These are phyloP conservation scores for Chaetomiaceae sp. DNA, from an alignment of 2,329 filamentous ascomycete species.

Conservation along the genomic window DNA sequence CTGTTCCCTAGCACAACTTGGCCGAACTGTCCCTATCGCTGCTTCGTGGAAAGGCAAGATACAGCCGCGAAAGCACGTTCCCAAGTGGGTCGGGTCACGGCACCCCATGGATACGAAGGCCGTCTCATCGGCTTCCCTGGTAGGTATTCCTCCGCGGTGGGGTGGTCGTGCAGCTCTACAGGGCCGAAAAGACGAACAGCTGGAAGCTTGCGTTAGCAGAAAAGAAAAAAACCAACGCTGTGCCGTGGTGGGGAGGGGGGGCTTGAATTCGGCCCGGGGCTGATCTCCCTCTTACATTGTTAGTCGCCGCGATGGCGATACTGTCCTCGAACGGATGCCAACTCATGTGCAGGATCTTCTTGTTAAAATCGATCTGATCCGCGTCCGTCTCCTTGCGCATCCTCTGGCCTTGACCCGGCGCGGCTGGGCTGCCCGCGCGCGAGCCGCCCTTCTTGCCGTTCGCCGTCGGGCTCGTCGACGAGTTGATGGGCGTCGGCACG, in stretches of 20 bases:
- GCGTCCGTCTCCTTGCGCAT: slow-evolving; percentile 99
- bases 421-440: slow-evolving; percentile 79
- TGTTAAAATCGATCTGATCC: slow-evolving; percentile 99
- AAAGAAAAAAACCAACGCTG: background rate
- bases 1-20: too few species aligned
- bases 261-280: background rate
- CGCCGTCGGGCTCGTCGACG: slow-evolving; percentile 63
- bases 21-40: too few species aligned
- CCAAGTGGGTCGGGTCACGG: too few species aligned
- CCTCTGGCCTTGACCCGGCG: slow-evolving; percentile 73
- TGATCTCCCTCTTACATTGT: slow-evolving; percentile 71
- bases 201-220: slow-evolving; percentile 22
- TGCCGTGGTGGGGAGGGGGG: too few species aligned
- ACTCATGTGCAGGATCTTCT: slow-evolving; percentile 99
- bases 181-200: slow-evolving; percentile 32
- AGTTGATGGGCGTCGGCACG: slow-evolving; percentile 93
- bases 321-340: slow-evolving; percentile 99
- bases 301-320: slow-evolving; percentile 97
- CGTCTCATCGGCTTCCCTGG: too few species aligned
- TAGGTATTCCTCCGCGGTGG: slow-evolving; percentile 2
- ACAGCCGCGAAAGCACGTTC: too few species aligned
- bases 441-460: slow-evolving; percentile 84
- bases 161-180: slow-evolving; percentile 18
- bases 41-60: too few species aligned
- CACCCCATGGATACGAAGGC: too few species aligned